A percentile compares a stretch with the other conserved stretches of the same genome.
Conservation (phyloP, 176 grass and related monocot genomes). For the Carex littledalei region DNA sequence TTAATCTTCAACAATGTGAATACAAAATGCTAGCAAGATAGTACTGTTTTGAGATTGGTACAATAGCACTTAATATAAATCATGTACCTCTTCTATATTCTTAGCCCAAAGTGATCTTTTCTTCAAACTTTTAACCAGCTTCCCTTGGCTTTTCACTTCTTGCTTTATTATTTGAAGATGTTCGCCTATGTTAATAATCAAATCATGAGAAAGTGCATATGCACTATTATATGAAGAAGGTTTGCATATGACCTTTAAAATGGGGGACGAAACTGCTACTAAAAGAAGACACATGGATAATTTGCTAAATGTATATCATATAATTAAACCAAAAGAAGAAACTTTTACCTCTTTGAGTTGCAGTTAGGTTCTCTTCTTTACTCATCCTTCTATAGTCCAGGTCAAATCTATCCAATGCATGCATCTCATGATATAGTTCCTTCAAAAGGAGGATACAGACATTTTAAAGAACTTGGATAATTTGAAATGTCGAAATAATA, state of each 20-base stretch:
- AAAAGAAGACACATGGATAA: background rate
- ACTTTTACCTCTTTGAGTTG: conserved; percentile 63
- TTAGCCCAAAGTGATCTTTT: conserved; percentile 94
- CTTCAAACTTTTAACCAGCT: conserved; percentile 68
- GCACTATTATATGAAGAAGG: background rate
- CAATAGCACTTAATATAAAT: background rate
- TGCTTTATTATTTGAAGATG: conserved; percentile 80
- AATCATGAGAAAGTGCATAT: background rate
- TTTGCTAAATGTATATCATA: background rate
- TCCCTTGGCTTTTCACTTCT: conserved; percentile 72
- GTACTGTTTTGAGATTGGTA: background rate
- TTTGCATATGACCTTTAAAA: conserved; percentile 6
- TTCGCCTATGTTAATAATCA: conserved; percentile 55
- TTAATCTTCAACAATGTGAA: no score
- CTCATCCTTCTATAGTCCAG: conserved; percentile 79
- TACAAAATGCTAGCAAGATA: background rate
- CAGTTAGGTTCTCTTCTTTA: conserved; percentile 66
- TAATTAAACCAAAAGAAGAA: background rate
- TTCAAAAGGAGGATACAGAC: conserved; percentile 25
- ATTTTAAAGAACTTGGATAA: conserved; percentile 1
- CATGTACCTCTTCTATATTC: conserved; percentile 94
- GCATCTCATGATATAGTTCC: conserved; percentile 98
- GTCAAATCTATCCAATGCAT: conserved; percentile 95
- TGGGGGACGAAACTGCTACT: background rate
- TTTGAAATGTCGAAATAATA: conserved; percentile 23